Conservation (phyloP, 805 yeast species). For the Kodamaea leandrae region DNA sequence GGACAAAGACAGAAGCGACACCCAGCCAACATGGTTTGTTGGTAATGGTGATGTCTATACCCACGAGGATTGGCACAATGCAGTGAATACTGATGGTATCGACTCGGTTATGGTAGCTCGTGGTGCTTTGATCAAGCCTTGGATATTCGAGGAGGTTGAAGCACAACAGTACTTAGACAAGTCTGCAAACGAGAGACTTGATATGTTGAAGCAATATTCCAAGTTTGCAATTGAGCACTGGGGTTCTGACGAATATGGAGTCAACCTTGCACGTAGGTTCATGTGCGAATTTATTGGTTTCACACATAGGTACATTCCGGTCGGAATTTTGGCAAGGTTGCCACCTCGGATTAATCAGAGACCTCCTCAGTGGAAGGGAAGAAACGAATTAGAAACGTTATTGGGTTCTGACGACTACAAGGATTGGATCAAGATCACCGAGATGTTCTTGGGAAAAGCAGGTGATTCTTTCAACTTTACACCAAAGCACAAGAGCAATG, state of each 20-base stretch:
- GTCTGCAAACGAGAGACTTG: conserved; percentile 84
- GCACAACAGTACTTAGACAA: conserved; percentile 87
- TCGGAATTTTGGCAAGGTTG: conserved; percentile 82
- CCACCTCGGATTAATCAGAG: conserved; percentile 92
- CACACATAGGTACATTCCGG: conserved; percentile 91
- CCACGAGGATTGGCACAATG: conserved; percentile 83
- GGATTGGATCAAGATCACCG: conserved; percentile 96
- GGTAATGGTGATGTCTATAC: conserved; percentile 95
- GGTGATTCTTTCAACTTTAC: conserved; percentile 70
- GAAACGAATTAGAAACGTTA: conserved; percentile 88
- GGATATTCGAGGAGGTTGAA: conserved; percentile 97
- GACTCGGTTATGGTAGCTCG: conserved; percentile 97
- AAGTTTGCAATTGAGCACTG: conserved; percentile 88
- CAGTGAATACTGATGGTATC: conserved; percentile 60
- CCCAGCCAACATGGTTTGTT: conserved; percentile 70
- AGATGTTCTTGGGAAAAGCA: conserved; percentile 90
- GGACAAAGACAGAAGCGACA: conserved; percentile 55
- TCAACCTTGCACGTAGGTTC: conserved; percentile 81
- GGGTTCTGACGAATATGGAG: conserved; percentile 97
- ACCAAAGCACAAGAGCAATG: conserved; percentile 94
- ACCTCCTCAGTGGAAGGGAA: conserved; percentile 90
- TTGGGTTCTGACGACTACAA: conserved; percentile 79
- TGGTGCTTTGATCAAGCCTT: conserved; percentile 96
- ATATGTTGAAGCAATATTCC: conserved; percentile 65
- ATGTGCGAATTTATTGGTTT: conserved; percentile 93